A percentile compares a stretch with the other conserved stretches of the same genome.
Evolutionary conservation across 2,329 filamentous ascomycete species (phyloP).

Genomic region (Alternaria solani): DNA sequence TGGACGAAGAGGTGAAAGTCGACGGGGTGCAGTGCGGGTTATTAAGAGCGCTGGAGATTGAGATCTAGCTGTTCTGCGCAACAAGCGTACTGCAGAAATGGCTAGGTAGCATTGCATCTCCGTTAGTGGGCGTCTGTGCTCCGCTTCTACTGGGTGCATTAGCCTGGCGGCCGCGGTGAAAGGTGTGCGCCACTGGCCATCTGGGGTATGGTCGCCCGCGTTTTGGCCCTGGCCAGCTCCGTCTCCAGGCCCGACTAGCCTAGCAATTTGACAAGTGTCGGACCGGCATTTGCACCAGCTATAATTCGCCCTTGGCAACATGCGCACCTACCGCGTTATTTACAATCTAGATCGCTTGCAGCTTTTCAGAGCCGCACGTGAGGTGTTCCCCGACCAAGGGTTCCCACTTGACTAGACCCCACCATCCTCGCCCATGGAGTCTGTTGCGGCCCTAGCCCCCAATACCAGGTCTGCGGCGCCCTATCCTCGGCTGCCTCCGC

Average conservation of each 20-base stretch:
- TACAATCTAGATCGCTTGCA: not conserved
- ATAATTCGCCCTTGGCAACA: not conserved
- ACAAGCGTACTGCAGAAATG: conserved; percentile 3
- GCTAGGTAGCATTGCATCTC: conserved; percentile 1
- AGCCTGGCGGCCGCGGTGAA: not conserved
- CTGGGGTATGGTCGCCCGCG: conserved; percentile 7
- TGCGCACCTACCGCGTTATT: not conserved
- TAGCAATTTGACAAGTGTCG: conserved; percentile 5
- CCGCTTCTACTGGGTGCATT: not conserved
- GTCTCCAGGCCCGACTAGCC: conserved; percentile 3
- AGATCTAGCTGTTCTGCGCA: not conserved
- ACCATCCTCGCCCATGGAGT: conserved; percentile 3
- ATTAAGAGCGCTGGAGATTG: conserved; percentile 5
- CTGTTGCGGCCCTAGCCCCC: not conserved
- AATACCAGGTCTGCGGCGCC: not conserved
- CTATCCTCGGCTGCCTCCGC: not conserved
- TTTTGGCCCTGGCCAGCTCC: not conserved
- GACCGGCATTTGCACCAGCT: conserved; percentile 2
- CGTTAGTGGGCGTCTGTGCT: not conserved
- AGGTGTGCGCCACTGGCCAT: not conserved
- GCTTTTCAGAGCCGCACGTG: conserved; percentile 6
- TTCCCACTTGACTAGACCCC: conserved; percentile 3
- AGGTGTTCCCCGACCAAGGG: conserved; percentile 2
- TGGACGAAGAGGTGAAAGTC: not conserved
- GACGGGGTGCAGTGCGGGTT: conserved; percentile 1